Evolutionary conservation across 192 early-diverging fungal species (phyloP), one percentile per base, ranked within the genome.

Genomic region (Entomortierella beljakovae): DNA sequence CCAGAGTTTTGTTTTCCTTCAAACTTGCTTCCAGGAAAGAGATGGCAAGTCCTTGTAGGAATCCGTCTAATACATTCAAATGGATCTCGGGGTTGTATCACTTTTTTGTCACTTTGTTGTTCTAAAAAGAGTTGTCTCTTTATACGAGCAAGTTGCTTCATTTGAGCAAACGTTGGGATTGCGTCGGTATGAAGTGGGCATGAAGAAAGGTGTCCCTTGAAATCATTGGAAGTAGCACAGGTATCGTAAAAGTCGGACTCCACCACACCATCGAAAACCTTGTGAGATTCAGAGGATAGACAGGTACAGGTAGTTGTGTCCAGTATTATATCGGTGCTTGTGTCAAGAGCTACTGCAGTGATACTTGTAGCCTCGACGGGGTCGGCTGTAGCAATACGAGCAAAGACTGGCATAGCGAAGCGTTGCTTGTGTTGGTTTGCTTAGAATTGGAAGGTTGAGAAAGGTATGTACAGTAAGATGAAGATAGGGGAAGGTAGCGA

Each of bases 21-120:
- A 70, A 94, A 94, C 48, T 63, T 70, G 32, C 86, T 87, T 15
- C 92, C 91, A 5, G 86, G 77, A 68, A 88, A 94, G 33, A 94
- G 82, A 59, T 81, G 80, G 53, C 79, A 80, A 37, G 61, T 73
- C 48, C 65, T 72, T 20, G 79, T 71, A 0, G 82, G 79, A 37
- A 75, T 22, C 57, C 68, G 33, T 26, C 82, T 51, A 13, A 80
- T 64, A 18, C n/a, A 48, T 13, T 68, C 75, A 49, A 65, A 79
- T 0, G 61, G 66, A 58, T 70, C 75, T 10, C 35, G n/a, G n/a
- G n/a, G n/a, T n/a, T n/a, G 54, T 33, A 33, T 64, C n/a, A 22
- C 48, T 16, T 43, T 52, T 42, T 33, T 26, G 8, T 72, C 34
- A 20, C 22, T 46, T 23, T 50, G 54, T 34, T 38, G 34, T 25